These are phyloP conservation scores for Stephania japonica DNA, from an alignment of 164 flowering plant species.

Conservation along the genomic window DNA sequence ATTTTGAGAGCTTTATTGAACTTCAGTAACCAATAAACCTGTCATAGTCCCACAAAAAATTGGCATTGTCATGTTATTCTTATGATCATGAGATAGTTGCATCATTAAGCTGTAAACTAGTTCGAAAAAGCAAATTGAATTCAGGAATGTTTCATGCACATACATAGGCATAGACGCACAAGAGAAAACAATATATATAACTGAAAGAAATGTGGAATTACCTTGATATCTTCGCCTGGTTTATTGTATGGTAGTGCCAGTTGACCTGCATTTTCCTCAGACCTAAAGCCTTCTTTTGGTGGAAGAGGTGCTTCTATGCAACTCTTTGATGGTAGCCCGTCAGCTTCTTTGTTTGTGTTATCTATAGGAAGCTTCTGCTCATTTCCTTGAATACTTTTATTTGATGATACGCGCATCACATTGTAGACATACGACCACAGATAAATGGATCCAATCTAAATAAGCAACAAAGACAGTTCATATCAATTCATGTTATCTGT, in stretches of 20 bases:
- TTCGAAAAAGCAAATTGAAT: background rate
- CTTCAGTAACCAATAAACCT: slow-evolving; percentile 25
- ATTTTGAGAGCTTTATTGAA: slow-evolving; percentile 19
- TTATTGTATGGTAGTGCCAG: background rate
- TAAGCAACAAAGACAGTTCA: background rate
- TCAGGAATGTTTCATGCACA: too few species aligned
- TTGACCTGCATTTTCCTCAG: slow-evolving; percentile 14
- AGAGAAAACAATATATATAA: too few species aligned
- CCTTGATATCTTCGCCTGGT: background rate
- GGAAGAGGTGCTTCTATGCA: slow-evolving; percentile 26
- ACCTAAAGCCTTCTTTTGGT: slow-evolving; percentile 6
- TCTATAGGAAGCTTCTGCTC: slow-evolving; percentile 3
- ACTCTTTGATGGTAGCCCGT: slow-evolving; percentile 11
- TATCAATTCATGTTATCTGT: too few species aligned
- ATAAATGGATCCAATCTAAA: slow-evolving; percentile 61
- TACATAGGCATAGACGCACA: too few species aligned
- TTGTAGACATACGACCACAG: slow-evolving; percentile 68
- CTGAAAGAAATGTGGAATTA: background rate
- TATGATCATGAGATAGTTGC: too few species aligned
- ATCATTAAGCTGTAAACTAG: background rate
- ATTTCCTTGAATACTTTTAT: slow-evolving; percentile 10
- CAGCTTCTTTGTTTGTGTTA: slow-evolving; percentile 17
- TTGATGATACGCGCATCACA: slow-evolving; percentile 42
- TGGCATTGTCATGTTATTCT: background rate
- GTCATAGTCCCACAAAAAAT: slow-evolving; percentile 3